Evolutionary conservation across 2,329 filamentous ascomycete genomes (phyloP).

Genomic region (Talaromyces sp.): DNA sequence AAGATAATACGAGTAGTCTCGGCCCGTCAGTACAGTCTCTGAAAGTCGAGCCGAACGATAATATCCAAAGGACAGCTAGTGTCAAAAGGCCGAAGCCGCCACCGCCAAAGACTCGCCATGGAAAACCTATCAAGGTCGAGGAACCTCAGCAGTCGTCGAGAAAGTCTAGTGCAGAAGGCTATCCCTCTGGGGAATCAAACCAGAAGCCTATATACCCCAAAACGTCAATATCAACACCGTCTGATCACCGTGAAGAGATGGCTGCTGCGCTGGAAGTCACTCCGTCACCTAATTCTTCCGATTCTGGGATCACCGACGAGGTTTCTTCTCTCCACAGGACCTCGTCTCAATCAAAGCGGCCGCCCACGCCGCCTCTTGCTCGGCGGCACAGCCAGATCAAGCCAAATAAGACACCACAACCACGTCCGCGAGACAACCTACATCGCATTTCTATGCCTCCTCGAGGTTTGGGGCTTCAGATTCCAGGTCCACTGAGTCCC

Average conservation of each 20-base stretch:
- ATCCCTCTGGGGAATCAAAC: slow-evolving; percentile 18
- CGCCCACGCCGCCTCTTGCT: slow-evolving; percentile 45
- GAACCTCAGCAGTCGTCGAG: slow-evolving; percentile 21
- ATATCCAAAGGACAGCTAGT: slow-evolving; percentile 10
- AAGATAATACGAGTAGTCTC: neutral
- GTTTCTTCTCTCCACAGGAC: slow-evolving; percentile 24
- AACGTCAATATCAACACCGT: slow-evolving; percentile 14
- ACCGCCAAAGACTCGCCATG: slow-evolving; percentile 71
- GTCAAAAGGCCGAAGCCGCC: slow-evolving; percentile 61
- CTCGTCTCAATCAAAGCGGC: slow-evolving; percentile 34
- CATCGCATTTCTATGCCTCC: slow-evolving; percentile 33
- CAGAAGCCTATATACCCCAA: slow-evolving; percentile 20
- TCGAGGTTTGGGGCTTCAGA: slow-evolving; percentile 40
- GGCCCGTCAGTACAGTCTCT: slow-evolving; percentile 47
- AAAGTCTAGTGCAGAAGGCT: neutral
- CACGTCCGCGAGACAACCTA: slow-evolving; percentile 26
- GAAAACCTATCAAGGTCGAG: slow-evolving; percentile 60
- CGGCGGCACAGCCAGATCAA: slow-evolving; percentile 44
- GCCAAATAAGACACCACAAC: slow-evolving; percentile 23
- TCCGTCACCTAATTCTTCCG: slow-evolving; percentile 24
- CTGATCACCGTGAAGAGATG: slow-evolving; percentile 48
- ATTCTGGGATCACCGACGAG: neutral
- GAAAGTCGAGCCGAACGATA: slow-evolving; percentile 49
- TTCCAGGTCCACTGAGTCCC: slow-evolving; percentile 24
- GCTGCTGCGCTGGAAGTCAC: slow-evolving; percentile 50